phyloP scores from a whole-genome alignment of 2,329 filamentous ascomycete species.

The Xylaria sp. region DNA sequence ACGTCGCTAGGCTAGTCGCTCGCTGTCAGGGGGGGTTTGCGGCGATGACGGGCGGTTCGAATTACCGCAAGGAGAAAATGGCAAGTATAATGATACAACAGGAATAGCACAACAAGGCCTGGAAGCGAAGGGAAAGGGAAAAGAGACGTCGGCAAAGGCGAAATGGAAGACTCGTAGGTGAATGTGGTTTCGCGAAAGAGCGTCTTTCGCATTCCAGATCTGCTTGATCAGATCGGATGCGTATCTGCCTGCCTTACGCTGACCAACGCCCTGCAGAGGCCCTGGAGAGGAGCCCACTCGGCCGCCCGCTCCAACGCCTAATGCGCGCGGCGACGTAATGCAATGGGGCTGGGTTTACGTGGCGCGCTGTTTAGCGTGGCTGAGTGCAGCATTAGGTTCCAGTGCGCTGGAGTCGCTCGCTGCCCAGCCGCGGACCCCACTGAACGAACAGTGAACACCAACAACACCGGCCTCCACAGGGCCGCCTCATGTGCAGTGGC shows the following conservation, averaged over 20 bases:
- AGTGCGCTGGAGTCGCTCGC: conserved; percentile 18
- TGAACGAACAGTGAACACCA: not conserved
- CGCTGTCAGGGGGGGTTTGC: conserved; percentile 1
- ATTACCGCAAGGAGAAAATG: conserved; percentile 9
- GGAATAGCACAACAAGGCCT: conserved; percentile 5
- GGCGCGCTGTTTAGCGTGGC: conserved; percentile 26
- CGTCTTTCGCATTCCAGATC: conserved; percentile 5
- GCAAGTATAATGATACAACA: not conserved
- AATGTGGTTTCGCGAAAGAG: conserved; percentile 24
- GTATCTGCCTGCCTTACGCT: too few species aligned
- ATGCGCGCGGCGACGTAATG: conserved; percentile 40
- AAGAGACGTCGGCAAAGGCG: not conserved
- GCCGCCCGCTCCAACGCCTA: conserved; percentile 30
- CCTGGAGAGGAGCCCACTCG: conserved; percentile 19
- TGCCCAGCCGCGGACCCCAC: conserved; percentile 11
- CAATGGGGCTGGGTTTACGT: conserved; percentile 37
- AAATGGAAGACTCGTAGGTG: conserved; percentile 1
- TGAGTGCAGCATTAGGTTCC: conserved; percentile 20
- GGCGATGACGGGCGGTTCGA: not conserved
- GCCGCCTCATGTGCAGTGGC: conserved; percentile 5
- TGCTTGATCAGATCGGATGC: conserved; percentile 12
- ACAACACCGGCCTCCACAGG: not conserved
- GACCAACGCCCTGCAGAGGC: not conserved
- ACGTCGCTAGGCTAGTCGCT: conserved; percentile 24
- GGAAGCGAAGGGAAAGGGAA: conserved; percentile 1